phyloP scores from a whole-genome alignment of 495 filamentous ascomycete genomes.

The Penicillium chermesinum region DNA sequence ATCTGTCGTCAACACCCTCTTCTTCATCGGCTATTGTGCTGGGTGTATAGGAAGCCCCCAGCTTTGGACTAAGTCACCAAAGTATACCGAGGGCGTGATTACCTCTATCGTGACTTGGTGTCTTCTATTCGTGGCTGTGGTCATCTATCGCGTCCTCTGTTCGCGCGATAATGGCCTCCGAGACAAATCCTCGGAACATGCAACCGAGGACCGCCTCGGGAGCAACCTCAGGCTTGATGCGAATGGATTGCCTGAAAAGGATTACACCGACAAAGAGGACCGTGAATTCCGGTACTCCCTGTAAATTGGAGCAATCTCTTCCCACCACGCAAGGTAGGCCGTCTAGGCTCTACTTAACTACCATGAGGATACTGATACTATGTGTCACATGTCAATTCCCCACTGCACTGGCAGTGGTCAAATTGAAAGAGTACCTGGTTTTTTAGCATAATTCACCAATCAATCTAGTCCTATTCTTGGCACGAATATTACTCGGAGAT shows the following conservation, averaged over 20 bases:
- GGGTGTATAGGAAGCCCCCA: conserved; percentile 30
- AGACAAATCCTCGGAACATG: neutral
- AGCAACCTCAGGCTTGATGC: conserved; percentile 9
- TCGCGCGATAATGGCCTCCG: conserved; percentile 17
- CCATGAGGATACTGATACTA: too few relatives aligned
- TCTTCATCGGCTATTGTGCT: conserved; percentile 35
- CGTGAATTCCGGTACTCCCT: conserved; percentile 16
- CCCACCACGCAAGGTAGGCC: too few relatives aligned
- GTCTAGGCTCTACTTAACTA: too few relatives aligned
- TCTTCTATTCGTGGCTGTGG: conserved; percentile 17
- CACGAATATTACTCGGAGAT: too few relatives aligned
- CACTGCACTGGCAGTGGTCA: too few relatives aligned
- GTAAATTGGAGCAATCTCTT: conserved; percentile 2
- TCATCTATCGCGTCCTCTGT: conserved; percentile 22
- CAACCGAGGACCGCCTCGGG: neutral
- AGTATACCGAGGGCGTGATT: conserved; percentile 24
- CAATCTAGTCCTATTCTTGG: too few relatives aligned
- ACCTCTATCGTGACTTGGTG: conserved; percentile 29
- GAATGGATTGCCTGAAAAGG: conserved; percentile 14
- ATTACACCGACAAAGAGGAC: conserved; percentile 23
- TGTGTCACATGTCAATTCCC: too few relatives aligned
- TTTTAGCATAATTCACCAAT: too few relatives aligned
- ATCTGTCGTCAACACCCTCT: conserved; percentile 36
- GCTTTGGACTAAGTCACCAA: conserved; percentile 25
- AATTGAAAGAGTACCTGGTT: too few relatives aligned